These are phyloP conservation scores for Hemileccinum rubropunctum DNA, from an alignment of 768 basidiomycete species.

Conservation along the genomic window DNA sequence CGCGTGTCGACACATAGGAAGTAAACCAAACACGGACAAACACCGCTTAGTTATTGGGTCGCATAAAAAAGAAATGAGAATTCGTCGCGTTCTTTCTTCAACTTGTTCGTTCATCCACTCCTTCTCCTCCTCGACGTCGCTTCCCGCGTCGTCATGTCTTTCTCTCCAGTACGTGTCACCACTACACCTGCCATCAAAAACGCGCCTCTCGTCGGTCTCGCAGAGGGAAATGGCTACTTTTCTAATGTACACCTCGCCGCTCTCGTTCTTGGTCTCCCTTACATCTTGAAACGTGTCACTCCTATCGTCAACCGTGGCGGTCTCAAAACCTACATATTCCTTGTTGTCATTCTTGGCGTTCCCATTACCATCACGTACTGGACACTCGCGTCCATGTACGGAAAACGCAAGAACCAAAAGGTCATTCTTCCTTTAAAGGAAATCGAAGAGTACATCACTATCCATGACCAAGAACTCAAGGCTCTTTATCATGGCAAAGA, in stretches of 20 bases:
- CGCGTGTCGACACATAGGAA: neutral
- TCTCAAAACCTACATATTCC: conserved; percentile 81
- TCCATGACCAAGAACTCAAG: conserved; percentile 82
- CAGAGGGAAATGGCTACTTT: conserved; percentile 85
- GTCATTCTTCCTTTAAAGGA: conserved; percentile 80
- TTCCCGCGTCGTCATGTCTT: conserved; percentile 35
- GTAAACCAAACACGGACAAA: conserved; percentile 19
- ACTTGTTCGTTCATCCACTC: neutral
- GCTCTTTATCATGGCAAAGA: conserved; percentile 74
- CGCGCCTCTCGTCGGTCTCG: conserved; percentile 76
- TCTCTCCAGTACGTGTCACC: conserved; percentile 57
- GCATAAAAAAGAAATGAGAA: conserved; percentile 19
- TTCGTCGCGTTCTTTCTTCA: neutral
- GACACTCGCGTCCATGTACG: conserved; percentile 81
- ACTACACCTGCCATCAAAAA: conserved; percentile 78
- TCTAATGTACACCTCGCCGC: conserved; percentile 76
- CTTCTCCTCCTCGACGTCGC: conserved; percentile 5
- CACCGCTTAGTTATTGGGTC: conserved; percentile 1
- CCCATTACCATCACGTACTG: conserved; percentile 88
- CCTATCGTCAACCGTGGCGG: conserved; percentile 84
- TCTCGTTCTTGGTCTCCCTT: conserved; percentile 78
- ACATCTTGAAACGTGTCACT: conserved; percentile 74
- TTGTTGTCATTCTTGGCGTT: conserved; percentile 68
- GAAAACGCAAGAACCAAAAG: conserved; percentile 80
- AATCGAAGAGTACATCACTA: conserved; percentile 87